Conservation (phyloP, 2,329 filamentous ascomycete genomes). For the Fusarium sp. region DNA sequence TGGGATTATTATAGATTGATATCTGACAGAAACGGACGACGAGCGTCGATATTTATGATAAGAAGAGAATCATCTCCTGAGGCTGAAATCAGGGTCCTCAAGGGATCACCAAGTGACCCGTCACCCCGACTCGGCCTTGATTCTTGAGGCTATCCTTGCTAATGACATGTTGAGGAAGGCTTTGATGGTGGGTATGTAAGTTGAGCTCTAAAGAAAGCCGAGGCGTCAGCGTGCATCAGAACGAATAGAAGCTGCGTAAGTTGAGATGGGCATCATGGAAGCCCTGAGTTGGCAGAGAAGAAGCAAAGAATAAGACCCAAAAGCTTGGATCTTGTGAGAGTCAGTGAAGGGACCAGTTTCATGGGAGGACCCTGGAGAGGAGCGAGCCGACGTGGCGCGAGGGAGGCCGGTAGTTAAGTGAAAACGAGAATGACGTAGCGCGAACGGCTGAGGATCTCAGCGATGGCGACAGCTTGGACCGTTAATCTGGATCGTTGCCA, state of each 20-base stretch:
- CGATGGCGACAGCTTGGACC: constrained; percentile 27
- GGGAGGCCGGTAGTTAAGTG: constrained; percentile 24
- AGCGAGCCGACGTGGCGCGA: constrained; percentile 36
- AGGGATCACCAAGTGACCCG: constrained; percentile 4
- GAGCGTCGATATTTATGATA: constrained; percentile 36
- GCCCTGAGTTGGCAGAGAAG: constrained; percentile 10
- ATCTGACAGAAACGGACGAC: not conserved
- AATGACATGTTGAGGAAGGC: constrained; percentile 36
- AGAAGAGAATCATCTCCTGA: not conserved
- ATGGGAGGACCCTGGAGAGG: constrained; percentile 40
- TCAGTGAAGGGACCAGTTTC: constrained; percentile 25
- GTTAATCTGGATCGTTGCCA: constrained; percentile 32
- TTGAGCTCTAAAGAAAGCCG: constrained; percentile 22
- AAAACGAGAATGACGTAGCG: constrained; percentile 36
- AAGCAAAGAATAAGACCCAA: constrained; percentile 19
- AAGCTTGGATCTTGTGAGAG: constrained; percentile 33
- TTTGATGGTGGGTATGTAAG: constrained; percentile 30
- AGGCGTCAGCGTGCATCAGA: constrained; percentile 8
- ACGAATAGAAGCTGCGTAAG: constrained; percentile 1
- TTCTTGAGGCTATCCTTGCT: constrained; percentile 33
- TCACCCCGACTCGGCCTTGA: constrained; percentile 31
- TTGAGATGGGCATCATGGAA: constrained; percentile 15
- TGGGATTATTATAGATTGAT: not conserved
- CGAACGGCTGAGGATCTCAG: constrained; percentile 24
- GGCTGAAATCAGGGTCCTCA: constrained; percentile 14